Evolutionary conservation across 768 basidiomycete species (phyloP).

Genomic region (Xerocomellus intermedius): DNA sequence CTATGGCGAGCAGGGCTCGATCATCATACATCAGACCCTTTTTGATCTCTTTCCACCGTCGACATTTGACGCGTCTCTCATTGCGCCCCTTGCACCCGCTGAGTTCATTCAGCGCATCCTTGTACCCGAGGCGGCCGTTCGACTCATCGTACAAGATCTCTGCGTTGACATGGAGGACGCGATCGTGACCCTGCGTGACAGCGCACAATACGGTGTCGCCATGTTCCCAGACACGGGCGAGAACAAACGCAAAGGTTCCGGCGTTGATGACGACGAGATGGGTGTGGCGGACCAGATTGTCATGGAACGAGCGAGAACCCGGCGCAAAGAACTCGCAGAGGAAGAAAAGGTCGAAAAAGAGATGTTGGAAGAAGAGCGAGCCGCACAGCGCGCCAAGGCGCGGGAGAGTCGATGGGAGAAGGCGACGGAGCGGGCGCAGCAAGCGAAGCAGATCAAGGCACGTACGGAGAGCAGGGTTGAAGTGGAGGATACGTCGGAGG

Average conservation of each 20-base stretch:
- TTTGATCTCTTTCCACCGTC: conserved; percentile 71
- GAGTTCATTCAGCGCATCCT: conserved; percentile 83
- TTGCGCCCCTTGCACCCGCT: conserved; percentile 63
- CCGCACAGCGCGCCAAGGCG: conserved; percentile 22
- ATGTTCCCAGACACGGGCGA: conserved; percentile 65
- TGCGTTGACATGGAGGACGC: conserved; percentile 47
- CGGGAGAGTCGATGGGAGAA: conserved; percentile 19
- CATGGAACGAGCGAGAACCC: conserved; percentile 41
- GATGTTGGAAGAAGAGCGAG: conserved; percentile 23
- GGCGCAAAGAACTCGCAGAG: conserved; percentile 41
- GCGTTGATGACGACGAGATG: conserved; percentile 34
- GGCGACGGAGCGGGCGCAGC: conserved; percentile 23
- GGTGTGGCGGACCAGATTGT: conserved; percentile 41
- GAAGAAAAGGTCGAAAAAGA: conserved; percentile 38
- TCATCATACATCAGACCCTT: conserved; percentile 76
- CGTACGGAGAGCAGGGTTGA: background rate
- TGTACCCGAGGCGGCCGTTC: conserved; percentile 83
- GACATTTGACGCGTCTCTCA: conserved; percentile 49
- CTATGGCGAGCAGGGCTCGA: conserved; percentile 83
- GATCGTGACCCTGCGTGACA: conserved; percentile 63
- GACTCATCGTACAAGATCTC: conserved; percentile 81
- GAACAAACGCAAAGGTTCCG: conserved; percentile 33
- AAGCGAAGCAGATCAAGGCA: conserved; percentile 4
- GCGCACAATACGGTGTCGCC: conserved; percentile 78
- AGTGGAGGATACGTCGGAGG: background rate